phyloP scores from a whole-genome alignment of 768 basidiomycete genomes.

The Obba rivulosa region DNA sequence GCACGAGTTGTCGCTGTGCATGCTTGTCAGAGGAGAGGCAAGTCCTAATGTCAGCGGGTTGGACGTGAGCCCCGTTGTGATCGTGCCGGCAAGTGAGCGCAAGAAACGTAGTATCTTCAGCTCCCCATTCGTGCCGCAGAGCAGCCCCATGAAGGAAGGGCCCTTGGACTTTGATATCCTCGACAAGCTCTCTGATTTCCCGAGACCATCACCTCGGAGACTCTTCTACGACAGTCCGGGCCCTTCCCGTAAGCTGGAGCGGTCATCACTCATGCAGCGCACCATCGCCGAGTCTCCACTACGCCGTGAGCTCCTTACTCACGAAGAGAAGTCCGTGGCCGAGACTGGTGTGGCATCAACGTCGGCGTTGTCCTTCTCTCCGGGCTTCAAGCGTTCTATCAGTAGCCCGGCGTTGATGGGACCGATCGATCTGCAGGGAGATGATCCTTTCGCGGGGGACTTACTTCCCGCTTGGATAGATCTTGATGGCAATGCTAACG shows the following conservation, averaged over 20 bases:
- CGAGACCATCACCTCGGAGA: conserved; percentile 12
- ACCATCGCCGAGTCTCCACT: conserved; percentile 13
- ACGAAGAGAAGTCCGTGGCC: not conserved
- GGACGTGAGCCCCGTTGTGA: conserved; percentile 30
- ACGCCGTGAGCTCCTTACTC: conserved; percentile 5
- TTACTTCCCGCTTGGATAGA: conserved; percentile 9
- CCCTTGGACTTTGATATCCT: no score
- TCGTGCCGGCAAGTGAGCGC: conserved; percentile 28
- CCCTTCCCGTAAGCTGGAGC: conserved; percentile 11
- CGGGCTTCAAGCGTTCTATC: not conserved
- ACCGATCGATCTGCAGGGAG: conserved; percentile 23
- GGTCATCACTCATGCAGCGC: conserved; percentile 9
- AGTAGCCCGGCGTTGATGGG: conserved; percentile 12
- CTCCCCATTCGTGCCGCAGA: conserved; percentile 16
- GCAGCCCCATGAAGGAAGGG: conserved; percentile 1
- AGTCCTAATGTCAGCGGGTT: conserved; percentile 31
- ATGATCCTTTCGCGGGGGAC: conserved; percentile 15
- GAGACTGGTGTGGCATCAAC: not conserved
- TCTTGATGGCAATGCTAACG: conserved; percentile 14
- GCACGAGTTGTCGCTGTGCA: conserved; percentile 59
- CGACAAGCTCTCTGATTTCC: conserved; percentile 11
- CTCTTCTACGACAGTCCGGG: conserved; percentile 14
- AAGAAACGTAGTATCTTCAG: conserved; percentile 35
- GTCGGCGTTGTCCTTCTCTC: not conserved
- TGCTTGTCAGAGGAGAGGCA: conserved; percentile 49